Evolutionary conservation across 2,329 filamentous ascomycete genomes (phyloP).

Genomic region (Epichloe sibirici): DNA sequence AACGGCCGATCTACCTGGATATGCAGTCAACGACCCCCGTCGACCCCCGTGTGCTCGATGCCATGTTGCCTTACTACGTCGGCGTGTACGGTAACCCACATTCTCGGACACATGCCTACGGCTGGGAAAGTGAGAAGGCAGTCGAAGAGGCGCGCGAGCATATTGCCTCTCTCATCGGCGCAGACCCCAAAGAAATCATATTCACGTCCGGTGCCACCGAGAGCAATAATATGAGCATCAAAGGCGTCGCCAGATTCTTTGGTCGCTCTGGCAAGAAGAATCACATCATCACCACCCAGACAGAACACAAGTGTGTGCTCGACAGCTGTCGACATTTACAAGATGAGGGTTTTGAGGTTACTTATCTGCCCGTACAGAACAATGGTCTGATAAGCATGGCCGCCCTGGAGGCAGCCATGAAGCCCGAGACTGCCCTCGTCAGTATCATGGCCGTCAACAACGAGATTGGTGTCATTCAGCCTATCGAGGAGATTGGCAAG

Average conservation of each 20-base stretch:
- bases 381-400: constrained; percentile 79
- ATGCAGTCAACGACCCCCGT: constrained; percentile 96
- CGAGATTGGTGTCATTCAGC: constrained; percentile 98
- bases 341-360: constrained; percentile 91
- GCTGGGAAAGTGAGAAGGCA: constrained; percentile 94
- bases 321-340: constrained; percentile 95
- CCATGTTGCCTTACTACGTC: constrained; percentile 91
- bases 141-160: constrained; percentile 78
- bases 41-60: constrained; percentile 87
- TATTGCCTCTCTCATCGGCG: constrained; percentile 77
- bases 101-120: constrained; percentile 93
- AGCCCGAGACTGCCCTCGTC: constrained; percentile 81
- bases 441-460: constrained; percentile 99
- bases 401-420: constrained; percentile 76
- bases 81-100: constrained; percentile 95
- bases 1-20: constrained; percentile 91
- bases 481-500: constrained; percentile 83
- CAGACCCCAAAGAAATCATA: constrained; percentile 95
- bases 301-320: constrained; percentile 96
- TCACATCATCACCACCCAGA: constrained; percentile 95
- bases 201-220: constrained; percentile 97
- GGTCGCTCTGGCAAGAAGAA: constrained; percentile 90
- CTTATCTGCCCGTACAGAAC: constrained; percentile 83
- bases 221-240: constrained; percentile 99
- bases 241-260: constrained; percentile 93